These are phyloP conservation scores for Leptosphaerulina australis DNA, from an alignment of 2,329 filamentous ascomycete genomes.

Conservation along the genomic window DNA sequence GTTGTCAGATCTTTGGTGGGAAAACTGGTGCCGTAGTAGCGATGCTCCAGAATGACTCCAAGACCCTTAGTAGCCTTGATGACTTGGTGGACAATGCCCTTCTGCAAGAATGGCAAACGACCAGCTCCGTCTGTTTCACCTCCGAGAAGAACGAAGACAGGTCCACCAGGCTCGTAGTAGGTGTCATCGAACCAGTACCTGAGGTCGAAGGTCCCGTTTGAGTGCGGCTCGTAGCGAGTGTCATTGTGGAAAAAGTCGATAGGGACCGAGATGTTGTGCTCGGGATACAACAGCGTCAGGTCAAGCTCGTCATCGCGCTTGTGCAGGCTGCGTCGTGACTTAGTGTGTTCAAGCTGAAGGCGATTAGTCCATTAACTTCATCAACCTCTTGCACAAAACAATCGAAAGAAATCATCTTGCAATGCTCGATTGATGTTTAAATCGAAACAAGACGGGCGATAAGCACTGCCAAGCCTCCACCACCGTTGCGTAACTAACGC, in stretches of 20 bases:
- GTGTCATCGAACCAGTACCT: constrained; percentile 84
- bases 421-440: too few relatives aligned
- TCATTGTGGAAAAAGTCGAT: constrained; percentile 88
- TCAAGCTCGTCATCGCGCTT: constrained; percentile 44
- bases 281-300: constrained; percentile 52
- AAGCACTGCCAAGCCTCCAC: constrained; percentile 13
- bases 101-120: constrained; percentile 73
- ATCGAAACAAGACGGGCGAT: neutral
- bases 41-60: constrained; percentile 82
- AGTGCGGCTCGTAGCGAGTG: constrained; percentile 76
- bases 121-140: constrained; percentile 71
- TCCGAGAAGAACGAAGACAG: constrained; percentile 76
- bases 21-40: constrained; percentile 82
- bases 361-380: neutral
- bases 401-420: too few relatives aligned
- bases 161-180: constrained; percentile 77
- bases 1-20: constrained; percentile 70
- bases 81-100: constrained; percentile 76
- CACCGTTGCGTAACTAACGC: neutral
- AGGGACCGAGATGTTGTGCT: constrained; percentile 60
- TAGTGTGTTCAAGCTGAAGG: constrained; percentile 23
- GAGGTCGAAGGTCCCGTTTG: constrained; percentile 68
- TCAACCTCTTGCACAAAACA: neutral
- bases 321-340: constrained; percentile 25
- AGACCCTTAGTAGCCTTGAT: constrained; percentile 70